Conservation (phyloP, 164 flowering plant species). For the Stephania yunnanensis region DNA sequence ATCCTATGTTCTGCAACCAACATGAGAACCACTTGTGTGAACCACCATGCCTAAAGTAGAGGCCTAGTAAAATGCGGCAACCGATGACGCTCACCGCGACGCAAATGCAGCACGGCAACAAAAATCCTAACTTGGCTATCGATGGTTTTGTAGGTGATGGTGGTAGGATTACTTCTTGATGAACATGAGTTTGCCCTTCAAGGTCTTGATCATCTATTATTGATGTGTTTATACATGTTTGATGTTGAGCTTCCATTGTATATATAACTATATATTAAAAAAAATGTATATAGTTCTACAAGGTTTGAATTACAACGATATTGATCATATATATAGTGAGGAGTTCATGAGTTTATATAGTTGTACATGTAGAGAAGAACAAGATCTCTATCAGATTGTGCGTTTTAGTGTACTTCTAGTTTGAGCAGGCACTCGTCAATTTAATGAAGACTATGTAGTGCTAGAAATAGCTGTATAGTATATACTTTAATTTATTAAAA, state of each 20-base stretch:
- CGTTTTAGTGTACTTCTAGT: background rate
- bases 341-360: background rate
- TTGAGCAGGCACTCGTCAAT: background rate
- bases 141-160: background rate
- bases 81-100: background rate
- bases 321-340: background rate
- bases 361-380: background rate
- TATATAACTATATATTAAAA: background rate
- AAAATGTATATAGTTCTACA: too few species aligned
- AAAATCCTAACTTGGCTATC: background rate
- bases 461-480: background rate
- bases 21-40: background rate
- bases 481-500: too few species aligned
- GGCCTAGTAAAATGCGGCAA: background rate
- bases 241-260: background rate
- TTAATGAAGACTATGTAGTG: background rate
- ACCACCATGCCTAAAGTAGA: background rate
- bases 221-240: background rate
- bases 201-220: background rate
- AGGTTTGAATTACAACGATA: too few species aligned
- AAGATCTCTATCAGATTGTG: background rate
- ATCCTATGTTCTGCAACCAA: background rate
- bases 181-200: background rate
- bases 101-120: background rate
- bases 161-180: background rate